Conservation (phyloP, 352 stramenopile species). For the Pythium volutum region DNA sequence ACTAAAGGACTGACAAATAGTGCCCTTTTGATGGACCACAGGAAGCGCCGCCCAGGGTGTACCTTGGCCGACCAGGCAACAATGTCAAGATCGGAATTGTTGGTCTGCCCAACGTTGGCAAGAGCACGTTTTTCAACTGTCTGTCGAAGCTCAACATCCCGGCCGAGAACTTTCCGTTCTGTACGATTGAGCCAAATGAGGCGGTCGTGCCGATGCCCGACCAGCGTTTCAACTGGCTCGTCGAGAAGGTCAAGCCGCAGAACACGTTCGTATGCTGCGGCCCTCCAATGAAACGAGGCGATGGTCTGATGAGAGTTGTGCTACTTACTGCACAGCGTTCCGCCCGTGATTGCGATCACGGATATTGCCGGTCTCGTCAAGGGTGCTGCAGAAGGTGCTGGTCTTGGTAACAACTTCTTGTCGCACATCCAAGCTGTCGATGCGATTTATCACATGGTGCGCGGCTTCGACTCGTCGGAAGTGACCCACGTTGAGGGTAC, state of each 20-base stretch:
- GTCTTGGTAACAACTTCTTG: slow-evolving; percentile 99
- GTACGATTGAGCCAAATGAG: slow-evolving; percentile 99
- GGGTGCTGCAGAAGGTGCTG: slow-evolving; percentile 95
- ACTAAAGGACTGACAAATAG: not conserved
- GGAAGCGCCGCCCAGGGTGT: slow-evolving; percentile 48
- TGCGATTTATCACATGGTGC: slow-evolving; percentile 97
- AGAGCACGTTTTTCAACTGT: slow-evolving; percentile 99
- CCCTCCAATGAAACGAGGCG: too few relatives aligned
- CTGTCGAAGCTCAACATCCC: slow-evolving; percentile 93
- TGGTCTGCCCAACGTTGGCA: slow-evolving; percentile 99
- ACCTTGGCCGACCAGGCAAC: slow-evolving; percentile 82
- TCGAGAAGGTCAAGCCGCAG: slow-evolving; percentile 60
- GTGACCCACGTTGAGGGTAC: slow-evolving; percentile 98
- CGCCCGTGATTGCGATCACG: slow-evolving; percentile 97
- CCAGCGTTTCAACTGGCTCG: slow-evolving; percentile 99
- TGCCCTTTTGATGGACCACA: not conserved
- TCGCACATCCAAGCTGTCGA: slow-evolving; percentile 99
- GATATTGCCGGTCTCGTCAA: slow-evolving; percentile 99
- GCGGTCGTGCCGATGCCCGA: slow-evolving; percentile 96
- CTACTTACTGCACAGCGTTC: slow-evolving; percentile 61
- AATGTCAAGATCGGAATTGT: slow-evolving; percentile 99
- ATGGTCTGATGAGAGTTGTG: not conserved
- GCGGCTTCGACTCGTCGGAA: slow-evolving; percentile 97
- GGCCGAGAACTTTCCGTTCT: slow-evolving; percentile 95
- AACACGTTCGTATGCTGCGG: slow-evolving; percentile 19